Base-by-base conservation (phyloP, 2,329 filamentous ascomycete species). In the Ascocoryne sarcoides region DNA sequence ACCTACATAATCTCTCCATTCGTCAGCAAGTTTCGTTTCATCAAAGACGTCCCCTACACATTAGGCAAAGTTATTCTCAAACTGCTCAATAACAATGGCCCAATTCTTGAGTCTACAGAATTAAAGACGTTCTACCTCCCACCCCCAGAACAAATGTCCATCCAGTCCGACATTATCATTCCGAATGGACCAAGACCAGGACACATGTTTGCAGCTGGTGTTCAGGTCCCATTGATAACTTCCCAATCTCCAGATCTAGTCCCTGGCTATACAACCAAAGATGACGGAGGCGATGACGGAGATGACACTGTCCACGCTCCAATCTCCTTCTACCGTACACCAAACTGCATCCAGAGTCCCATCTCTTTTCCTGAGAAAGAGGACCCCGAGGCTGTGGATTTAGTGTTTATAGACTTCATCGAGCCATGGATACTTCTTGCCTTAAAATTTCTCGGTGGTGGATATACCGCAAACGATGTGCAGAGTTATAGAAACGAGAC, bases 321-420 rank as follows among this genome's bases (percentile, higher is more conserved):
- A 1, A 79, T 96, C 48, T 68, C 72, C 21, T 88, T 84, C 58
- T 90, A 89, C 62, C 61, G 65, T 2, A 76, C 90, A 4, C 90
- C 92, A 5, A 95, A 95, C 61, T 86, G 80, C 59, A 76, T 98
- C 42, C 82, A 90, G 59, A 68, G 82, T 1, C 64, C 75, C 43
- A 72, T 83, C 50, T 68, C 62, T 1, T 84, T 93, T 52, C 71
- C 79, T 2, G 46, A 57, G 0, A 53, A 62, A 8, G 56, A 59
- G 4, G 66, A 75, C 12, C 84, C 86, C 0, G 75, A 83, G 38
- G 80, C 64, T 1, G 87, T 98, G 1, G 90, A 96, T 60, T 60
- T 98, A 5, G 79, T 95, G 10, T 98, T 93, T 58, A 76, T 94
- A 43, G 88, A 94, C 59, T 98, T 95, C 60, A 79, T 96, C 26